These are phyloP conservation scores for Avena eriantha DNA, from an alignment of 176 grass and related monocot genomes.

Conservation along the genomic window DNA sequence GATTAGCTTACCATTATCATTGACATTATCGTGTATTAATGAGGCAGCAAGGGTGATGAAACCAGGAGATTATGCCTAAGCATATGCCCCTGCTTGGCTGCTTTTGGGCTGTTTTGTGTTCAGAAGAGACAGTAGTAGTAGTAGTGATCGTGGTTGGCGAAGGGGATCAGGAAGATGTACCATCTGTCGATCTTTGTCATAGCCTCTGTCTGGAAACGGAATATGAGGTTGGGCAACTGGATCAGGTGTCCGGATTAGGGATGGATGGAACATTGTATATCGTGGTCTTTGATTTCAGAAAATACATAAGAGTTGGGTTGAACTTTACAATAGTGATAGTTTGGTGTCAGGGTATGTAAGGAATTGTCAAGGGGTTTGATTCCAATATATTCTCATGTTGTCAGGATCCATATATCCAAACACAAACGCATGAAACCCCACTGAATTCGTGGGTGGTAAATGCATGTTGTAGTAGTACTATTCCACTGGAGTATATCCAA, in stretches of 20 bases:
- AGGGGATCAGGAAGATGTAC: background rate
- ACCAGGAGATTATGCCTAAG: background rate
- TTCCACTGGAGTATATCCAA: background rate
- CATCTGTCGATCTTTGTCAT: background rate
- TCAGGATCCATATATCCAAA: background rate
- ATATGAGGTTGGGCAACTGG: slow-evolving; percentile 16
- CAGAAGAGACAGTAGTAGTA: slow-evolving; percentile 17
- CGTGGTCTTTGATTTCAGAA: background rate
- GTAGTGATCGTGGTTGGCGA: background rate
- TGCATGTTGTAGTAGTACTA: background rate
- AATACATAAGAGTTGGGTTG: background rate
- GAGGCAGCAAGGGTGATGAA: slow-evolving; percentile 17
- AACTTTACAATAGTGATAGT: background rate
- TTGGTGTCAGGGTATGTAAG: background rate
- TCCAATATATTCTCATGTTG: background rate
- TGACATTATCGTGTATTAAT: background rate
- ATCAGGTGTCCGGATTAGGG: slow-evolving; percentile 9
- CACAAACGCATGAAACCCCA: background rate
- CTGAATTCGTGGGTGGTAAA: background rate
- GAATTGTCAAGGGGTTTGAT: no score
- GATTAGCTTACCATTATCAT: background rate
- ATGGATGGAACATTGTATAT: background rate
- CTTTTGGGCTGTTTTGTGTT: background rate
- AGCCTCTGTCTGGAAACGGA: background rate
- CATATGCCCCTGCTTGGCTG: background rate